phyloP scores from a whole-genome alignment of 768 basidiomycete genomes.

The Leccinum truebloodii region DNA sequence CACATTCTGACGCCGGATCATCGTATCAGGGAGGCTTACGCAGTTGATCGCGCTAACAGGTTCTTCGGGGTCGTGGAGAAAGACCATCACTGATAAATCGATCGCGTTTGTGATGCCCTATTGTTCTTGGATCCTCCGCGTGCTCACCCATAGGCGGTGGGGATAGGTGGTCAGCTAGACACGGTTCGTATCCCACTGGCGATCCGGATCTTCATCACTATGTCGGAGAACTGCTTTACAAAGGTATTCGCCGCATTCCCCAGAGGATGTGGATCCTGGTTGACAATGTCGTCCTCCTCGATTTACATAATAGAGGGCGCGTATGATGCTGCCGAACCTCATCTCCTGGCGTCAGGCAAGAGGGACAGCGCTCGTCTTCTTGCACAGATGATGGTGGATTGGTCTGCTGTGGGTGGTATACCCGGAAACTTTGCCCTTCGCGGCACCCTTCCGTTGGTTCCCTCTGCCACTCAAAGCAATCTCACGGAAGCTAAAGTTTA shows the following conservation, averaged over 20 bases:
- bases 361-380: slow-evolving; percentile 86
- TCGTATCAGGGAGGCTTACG: slow-evolving; percentile 69
- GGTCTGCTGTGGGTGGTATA: slow-evolving; percentile 54
- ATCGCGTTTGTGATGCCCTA: slow-evolving; percentile 61
- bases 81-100: slow-evolving; percentile 82
- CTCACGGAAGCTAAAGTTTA: slow-evolving; percentile 7
- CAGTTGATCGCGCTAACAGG: slow-evolving; percentile 90
- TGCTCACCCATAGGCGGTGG: slow-evolving; percentile 18
- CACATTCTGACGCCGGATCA: background rate
- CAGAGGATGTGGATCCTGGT: background rate
- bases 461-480: background rate
- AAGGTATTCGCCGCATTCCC: slow-evolving; percentile 50
- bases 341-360: slow-evolving; percentile 84
- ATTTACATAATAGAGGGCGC: slow-evolving; percentile 55
- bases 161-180: slow-evolving; percentile 83
- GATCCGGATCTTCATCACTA: slow-evolving; percentile 90
- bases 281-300: slow-evolving; percentile 1
- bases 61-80: slow-evolving; percentile 80
- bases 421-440: slow-evolving; percentile 82
- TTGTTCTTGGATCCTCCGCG: slow-evolving; percentile 9
- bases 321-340: slow-evolving; percentile 74
- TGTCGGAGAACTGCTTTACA: slow-evolving; percentile 83
- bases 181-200: slow-evolving; percentile 78
- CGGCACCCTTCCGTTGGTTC: slow-evolving; percentile 75
- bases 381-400: slow-evolving; percentile 84